Evolutionary conservation across 202 grass and related monocot species (phyloP).

Genomic region (Schoenoplectus tabernaemontani): DNA sequence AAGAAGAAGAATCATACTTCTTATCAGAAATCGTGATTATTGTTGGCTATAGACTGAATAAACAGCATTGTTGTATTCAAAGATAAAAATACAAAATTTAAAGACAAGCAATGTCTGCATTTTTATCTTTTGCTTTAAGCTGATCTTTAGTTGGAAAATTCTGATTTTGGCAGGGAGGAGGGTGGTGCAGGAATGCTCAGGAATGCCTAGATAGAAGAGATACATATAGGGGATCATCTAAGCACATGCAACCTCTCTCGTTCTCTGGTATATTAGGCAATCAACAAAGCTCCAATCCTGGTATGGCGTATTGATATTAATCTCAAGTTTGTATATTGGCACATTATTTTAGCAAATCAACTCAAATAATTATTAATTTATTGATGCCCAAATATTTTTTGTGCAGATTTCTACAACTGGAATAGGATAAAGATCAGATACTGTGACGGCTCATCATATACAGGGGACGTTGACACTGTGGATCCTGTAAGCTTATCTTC

Average conservation of each 20-base stretch:
- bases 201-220: conserved; percentile 54
- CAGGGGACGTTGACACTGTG: conserved; percentile 60
- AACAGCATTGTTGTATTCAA: neutral
- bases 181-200: conserved; percentile 59
- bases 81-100: neutral
- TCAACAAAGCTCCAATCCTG: conserved; percentile 48
- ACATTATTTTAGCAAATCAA: neutral
- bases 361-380: neutral
- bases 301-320: conserved; percentile 12
- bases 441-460: conserved; percentile 90
- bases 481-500: conserved; percentile 38
- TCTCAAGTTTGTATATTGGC: neutral
- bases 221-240: conserved; percentile 82
- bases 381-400: neutral
- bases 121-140: neutral
- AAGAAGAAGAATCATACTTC: neutral
- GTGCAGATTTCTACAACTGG: conserved; percentile 92
- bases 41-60: neutral
- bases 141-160: neutral
- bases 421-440: conserved; percentile 91
- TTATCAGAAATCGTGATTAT: neutral
- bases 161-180: conserved; percentile 64
- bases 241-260: conserved; percentile 73
- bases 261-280: conserved; percentile 81
- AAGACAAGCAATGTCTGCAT: neutral